Conservation (phyloP, 2,329 filamentous ascomycete genomes). For the Sporothrix brunneoviolacea region DNA sequence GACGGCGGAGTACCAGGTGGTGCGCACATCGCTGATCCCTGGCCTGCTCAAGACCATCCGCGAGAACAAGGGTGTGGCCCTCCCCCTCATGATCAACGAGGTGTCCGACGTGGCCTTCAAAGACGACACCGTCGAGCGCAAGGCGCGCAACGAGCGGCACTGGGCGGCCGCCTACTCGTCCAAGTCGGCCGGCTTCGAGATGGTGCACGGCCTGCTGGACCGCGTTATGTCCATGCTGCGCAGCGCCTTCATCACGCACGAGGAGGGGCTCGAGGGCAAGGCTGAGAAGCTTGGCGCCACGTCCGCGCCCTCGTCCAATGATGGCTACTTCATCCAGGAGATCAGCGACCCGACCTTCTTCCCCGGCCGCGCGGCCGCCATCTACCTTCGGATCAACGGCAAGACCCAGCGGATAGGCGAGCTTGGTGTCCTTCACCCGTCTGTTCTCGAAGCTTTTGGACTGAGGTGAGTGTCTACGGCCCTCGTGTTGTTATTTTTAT, state of each 20-base stretch:
- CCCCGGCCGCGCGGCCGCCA: conserved; percentile 76
- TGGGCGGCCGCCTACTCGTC: conserved; percentile 96
- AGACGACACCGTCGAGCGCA: conserved; percentile 68
- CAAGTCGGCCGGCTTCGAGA: conserved; percentile 88
- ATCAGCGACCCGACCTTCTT: conserved; percentile 90
- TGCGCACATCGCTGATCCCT: conserved; percentile 77
- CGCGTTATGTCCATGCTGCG: conserved; percentile 88
- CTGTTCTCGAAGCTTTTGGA: conserved; percentile 88
- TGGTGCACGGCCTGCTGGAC: conserved; percentile 90
- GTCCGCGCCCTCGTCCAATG: conserved; percentile 41
- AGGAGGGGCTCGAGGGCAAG: conserved; percentile 56
- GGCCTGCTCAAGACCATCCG: conserved; percentile 88
- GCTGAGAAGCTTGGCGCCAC: conserved; percentile 46
- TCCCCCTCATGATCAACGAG: conserved; percentile 91
- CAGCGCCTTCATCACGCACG: conserved; percentile 68
- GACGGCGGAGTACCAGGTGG: conserved; percentile 87
- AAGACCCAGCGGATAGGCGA: conserved; percentile 74
- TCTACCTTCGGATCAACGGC: conserved; percentile 68
- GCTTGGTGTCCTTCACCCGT: conserved; percentile 91
- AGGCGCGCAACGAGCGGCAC: conserved; percentile 82
- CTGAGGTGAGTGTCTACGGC: conserved; percentile 53
- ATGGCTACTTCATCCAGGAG: conserved; percentile 92
- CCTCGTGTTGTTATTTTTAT: not conserved
- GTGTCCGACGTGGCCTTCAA: conserved; percentile 89
- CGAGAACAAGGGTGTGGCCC: conserved; percentile 82